Percentiles rank a stretch among this genome's conserved stretches.
Evolutionary conservation across 768 basidiomycete genomes (phyloP).

Genomic region (Rhizopogon sp.): DNA sequence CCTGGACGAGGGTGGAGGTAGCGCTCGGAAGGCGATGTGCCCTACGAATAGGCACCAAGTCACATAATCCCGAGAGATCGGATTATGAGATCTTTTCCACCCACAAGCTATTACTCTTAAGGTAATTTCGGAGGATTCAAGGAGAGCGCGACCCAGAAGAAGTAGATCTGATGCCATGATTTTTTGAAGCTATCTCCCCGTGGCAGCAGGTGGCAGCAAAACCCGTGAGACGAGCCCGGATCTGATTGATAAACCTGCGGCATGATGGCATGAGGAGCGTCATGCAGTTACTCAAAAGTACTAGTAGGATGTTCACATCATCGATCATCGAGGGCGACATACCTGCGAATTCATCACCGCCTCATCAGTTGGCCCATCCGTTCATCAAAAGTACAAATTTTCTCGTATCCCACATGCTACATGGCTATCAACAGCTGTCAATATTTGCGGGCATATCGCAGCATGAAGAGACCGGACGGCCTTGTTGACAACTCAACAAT

Average conservation of each 20-base stretch:
- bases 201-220: neutral
- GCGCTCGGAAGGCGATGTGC: slow-evolving; percentile 7
- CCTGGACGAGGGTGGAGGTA: slow-evolving; percentile 6
- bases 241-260: slow-evolving; percentile 2
- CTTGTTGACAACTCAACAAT: slow-evolving; percentile 1
- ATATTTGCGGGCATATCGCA: neutral
- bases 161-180: slow-evolving; percentile 4
- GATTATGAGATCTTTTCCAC: neutral
- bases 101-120: slow-evolving; percentile 1
- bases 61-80: slow-evolving; percentile 4
- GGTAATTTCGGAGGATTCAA: slow-evolving; percentile 5
- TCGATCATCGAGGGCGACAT: neutral
- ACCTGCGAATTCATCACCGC: slow-evolving; percentile 5
- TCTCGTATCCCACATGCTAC: slow-evolving; percentile 1
- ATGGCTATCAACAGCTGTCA: neutral
- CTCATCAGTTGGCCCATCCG: neutral
- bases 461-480: neutral
- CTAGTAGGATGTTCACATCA: neutral
- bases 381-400: neutral
- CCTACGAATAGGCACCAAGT: slow-evolving; percentile 9
- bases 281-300: slow-evolving; percentile 1
- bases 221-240: slow-evolving; percentile 2
- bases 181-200: slow-evolving; percentile 1
- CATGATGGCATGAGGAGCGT: slow-evolving; percentile 4
- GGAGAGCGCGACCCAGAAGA: neutral